These are phyloP conservation scores for Apiospora rasikravindrae DNA, from an alignment of 2,329 filamentous ascomycete species.

Conservation along the genomic window DNA sequence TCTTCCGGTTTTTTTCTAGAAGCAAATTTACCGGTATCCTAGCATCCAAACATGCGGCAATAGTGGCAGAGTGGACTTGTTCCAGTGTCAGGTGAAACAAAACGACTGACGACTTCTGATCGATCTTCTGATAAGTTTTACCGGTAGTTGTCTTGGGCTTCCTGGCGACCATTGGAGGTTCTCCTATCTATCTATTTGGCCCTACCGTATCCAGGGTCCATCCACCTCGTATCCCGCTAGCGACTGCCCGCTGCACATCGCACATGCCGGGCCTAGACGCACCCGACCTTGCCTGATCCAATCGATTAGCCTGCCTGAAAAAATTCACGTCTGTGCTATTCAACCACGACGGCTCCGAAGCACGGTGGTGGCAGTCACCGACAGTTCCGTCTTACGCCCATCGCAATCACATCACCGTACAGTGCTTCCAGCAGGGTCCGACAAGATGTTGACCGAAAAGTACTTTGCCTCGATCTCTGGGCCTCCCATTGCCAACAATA, in stretches of 20 bases:
- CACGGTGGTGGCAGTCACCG: background rate
- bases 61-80: background rate
- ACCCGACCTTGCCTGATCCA: background rate
- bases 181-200: background rate
- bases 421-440: background rate
- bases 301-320: conserved; percentile 13
- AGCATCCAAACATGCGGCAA: background rate
- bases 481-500: conserved; percentile 64
- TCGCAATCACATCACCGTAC: conserved; percentile 10
- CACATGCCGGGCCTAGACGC: conserved; percentile 1
- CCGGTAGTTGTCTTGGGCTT: background rate
- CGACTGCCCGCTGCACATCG: background rate
- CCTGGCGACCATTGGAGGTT: background rate
- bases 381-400: background rate
- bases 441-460: conserved; percentile 61
- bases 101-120: background rate
- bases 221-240: background rate
- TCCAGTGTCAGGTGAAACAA: background rate
- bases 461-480: conserved; percentile 65
- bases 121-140: background rate
- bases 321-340: conserved; percentile 7
- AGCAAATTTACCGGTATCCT: background rate
- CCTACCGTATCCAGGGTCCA: background rate
- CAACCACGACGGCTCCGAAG: background rate
- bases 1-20: background rate